These are phyloP conservation scores for Elsinoe necatrix DNA, from an alignment of 2,329 filamentous ascomycete species.

Conservation along the genomic window DNA sequence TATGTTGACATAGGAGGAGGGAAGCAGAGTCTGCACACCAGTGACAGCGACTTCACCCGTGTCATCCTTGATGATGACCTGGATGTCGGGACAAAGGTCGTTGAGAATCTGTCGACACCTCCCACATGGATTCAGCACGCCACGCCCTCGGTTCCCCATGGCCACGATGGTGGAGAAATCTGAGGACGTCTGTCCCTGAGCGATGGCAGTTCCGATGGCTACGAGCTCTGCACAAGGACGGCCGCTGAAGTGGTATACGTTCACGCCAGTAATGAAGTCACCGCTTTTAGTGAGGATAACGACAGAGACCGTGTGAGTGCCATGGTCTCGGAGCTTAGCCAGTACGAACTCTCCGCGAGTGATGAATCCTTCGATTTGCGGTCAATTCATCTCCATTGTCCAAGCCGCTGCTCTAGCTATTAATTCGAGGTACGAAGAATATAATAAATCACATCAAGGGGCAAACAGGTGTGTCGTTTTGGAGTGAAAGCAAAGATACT, in stretches of 20 bases:
- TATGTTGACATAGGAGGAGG: not conserved
- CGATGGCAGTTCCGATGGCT: not conserved
- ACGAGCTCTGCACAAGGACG: conserved; percentile 1
- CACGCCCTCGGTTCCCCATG: not conserved
- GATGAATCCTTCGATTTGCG: not conserved
- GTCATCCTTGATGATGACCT: not conserved
- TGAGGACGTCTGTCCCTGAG: not conserved
- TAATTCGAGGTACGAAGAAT: not conserved
- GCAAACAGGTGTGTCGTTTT: too few species aligned
- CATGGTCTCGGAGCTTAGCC: not conserved
- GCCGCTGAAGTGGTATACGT: conserved; percentile 5
- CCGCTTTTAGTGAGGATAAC: not conserved
- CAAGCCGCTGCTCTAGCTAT: not conserved
- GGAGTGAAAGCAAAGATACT: too few species aligned
- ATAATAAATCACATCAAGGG: too few species aligned
- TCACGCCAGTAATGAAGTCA: not conserved
- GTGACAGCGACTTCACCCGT: not conserved
- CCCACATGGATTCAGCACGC: conserved; percentile 2
- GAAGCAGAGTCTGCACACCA: not conserved
- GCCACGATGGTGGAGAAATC: not conserved
- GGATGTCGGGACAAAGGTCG: not conserved
- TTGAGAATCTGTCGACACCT: not conserved
- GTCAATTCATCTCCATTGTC: not conserved
- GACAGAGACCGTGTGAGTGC: not conserved
- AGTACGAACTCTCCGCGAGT: not conserved